Base-by-base conservation (phyloP, 2,329 filamentous ascomycete genomes). In the Cryphonectria naterciae region DNA sequence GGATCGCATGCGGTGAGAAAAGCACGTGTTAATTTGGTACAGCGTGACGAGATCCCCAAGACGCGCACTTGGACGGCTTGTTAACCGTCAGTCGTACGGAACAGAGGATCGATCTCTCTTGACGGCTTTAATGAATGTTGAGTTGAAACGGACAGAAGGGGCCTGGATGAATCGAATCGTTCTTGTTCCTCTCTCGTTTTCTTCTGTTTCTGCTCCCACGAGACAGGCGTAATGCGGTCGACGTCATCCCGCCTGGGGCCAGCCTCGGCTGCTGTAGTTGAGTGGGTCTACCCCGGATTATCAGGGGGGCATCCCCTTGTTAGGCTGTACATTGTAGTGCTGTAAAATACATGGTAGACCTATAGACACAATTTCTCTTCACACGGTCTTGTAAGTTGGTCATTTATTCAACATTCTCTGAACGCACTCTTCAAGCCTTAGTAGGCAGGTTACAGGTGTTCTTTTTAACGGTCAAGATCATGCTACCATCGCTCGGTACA, bases 251-350 rank as follows among this genome's bases (percentile, higher is more conserved):
- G 61, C 17, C 39, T 8, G 11, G 61, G 22, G 61, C 25, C 25
- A 35, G 54, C 54, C 54, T 58, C 54, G 54, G 54, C 54, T 58
- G 54, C 54, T 32, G 54, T 28, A 58, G 54, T 8, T 8, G 28
- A 39, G 35, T 61, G 58, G 58, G 35, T 61, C 58, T 61, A 61
- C 58, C 58, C 58, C 58, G 35, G 58, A 61, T 32, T 61, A 4
- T 37, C 58, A 39, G 17, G 58, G 56, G 58, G 22, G 35, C 28
- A 58, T 28, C 54, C 54, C 52, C 28, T 58, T 32, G 54, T 35
- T 15, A 58, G 54, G 28, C 28, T 4, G 46, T 22, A 32, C 56
- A 32, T 19, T 35, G 56, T 37, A 32, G 25, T 58, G 37, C 37
- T 37, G 37, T 37, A 56, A 10, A 13, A 56, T 25, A 25, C n/a